Percentiles rank a stretch among this genome's conserved stretches.
Evolutionary conservation across 257 asterid species (phyloP).

Genomic region (Solanum chilense): DNA sequence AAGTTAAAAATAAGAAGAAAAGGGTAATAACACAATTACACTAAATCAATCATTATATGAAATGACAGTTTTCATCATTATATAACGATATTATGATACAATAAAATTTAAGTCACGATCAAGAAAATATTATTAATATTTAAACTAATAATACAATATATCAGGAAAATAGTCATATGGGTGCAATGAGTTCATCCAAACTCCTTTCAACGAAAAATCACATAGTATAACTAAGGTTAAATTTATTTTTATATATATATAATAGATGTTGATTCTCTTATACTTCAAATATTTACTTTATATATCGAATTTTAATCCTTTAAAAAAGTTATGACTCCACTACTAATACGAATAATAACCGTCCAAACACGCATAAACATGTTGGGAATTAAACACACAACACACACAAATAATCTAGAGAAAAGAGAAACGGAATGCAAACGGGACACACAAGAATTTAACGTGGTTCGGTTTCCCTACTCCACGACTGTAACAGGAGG

Average conservation of each 20-base stretch:
- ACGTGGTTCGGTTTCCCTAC: no score
- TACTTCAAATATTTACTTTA: background rate
- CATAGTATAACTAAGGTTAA: no score
- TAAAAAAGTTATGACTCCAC: background rate
- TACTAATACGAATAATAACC: background rate
- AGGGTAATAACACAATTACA: background rate
- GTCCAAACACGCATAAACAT: background rate
- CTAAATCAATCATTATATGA: background rate
- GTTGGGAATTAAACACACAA: no score
- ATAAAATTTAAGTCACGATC: background rate
- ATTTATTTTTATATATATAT: no score
- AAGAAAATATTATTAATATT: background rate
- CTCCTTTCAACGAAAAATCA: background rate
- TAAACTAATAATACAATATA: background rate
- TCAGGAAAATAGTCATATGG: no score
- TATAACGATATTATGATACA: background rate
- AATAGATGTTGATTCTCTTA: no score
- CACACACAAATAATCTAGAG: no score
- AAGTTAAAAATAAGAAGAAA: background rate
- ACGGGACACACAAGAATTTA: no score
- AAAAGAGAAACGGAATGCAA: no score
- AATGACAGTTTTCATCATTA: no score
- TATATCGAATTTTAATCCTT: background rate
- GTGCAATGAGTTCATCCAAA: background rate
- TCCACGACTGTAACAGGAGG: no score